phyloP scores from a whole-genome alignment of 345 rosid genomes.

The Trapa bicornis region DNA sequence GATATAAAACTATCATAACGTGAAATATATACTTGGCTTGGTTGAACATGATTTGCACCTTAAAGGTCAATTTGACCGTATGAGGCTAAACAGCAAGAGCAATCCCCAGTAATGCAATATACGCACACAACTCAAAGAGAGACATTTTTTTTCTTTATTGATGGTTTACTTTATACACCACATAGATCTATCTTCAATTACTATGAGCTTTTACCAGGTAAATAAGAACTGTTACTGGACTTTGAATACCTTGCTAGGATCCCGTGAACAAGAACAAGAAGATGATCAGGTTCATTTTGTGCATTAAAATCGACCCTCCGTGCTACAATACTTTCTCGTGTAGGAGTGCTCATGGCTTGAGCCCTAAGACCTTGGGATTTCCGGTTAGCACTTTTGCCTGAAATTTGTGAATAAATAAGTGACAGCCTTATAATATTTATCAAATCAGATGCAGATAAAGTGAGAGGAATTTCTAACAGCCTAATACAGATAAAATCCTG shows the following conservation, averaged over 20 bases:
- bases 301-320: constrained; percentile 26
- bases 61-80: neutral
- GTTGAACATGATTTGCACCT: neutral
- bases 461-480: neutral
- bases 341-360: constrained; percentile 54
- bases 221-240: neutral
- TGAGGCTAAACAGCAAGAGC: neutral
- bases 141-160: neutral
- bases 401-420: constrained; percentile 6
- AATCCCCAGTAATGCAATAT: neutral
- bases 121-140: neutral
- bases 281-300: constrained; percentile 71
- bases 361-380: constrained; percentile 35
- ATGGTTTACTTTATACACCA: neutral
- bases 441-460: neutral
- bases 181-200: neutral
- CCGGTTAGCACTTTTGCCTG: constrained; percentile 35
- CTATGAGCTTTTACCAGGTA: neutral
- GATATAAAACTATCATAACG: neutral
- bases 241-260: constrained; percentile 69
- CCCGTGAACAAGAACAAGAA: constrained; percentile 96
- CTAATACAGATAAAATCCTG: neutral
- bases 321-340: constrained; percentile 31
- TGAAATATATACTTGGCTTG: neutral
- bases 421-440: constrained; percentile 3